phyloP scores from a whole-genome alignment of 495 filamentous ascomycete genomes.

The Penicillium paradoxum region DNA sequence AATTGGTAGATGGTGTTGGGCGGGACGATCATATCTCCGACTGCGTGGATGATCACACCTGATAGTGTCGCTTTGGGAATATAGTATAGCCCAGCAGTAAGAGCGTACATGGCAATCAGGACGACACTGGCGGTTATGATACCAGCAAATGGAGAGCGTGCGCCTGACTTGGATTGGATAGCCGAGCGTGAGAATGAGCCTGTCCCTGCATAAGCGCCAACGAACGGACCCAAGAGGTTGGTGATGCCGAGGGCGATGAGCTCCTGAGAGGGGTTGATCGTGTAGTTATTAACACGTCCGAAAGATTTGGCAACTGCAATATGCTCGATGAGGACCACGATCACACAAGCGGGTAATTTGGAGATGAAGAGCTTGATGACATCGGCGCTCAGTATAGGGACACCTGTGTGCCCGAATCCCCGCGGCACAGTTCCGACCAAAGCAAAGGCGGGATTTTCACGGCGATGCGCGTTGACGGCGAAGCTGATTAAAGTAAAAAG shows the following conservation, averaged over 20 bases:
- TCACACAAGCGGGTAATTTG: slow-evolving; percentile 70
- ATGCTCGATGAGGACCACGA: slow-evolving; percentile 89
- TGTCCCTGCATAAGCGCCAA: slow-evolving; percentile 86
- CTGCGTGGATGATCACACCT: slow-evolving; percentile 93
- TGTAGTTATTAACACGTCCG: slow-evolving; percentile 90
- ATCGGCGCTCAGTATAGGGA: slow-evolving; percentile 55
- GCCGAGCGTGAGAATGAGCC: slow-evolving; percentile 93
- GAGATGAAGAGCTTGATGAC: slow-evolving; percentile 56
- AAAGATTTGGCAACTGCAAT: slow-evolving; percentile 95
- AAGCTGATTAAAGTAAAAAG: slow-evolving; percentile 87
- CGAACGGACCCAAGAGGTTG: slow-evolving; percentile 85
- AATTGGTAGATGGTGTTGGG: slow-evolving; percentile 91
- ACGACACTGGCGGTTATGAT: slow-evolving; percentile 82
- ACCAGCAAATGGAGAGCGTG: slow-evolving; percentile 84
- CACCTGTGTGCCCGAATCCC: slow-evolving; percentile 70
- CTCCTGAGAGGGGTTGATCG: slow-evolving; percentile 90
- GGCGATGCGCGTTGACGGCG: slow-evolving; percentile 59
- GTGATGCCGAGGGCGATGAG: slow-evolving; percentile 88
- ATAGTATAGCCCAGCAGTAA: slow-evolving; percentile 86
- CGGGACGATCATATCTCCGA: slow-evolving; percentile 86
- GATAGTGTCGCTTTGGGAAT: slow-evolving; percentile 80
- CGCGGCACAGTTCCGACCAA: slow-evolving; percentile 70
- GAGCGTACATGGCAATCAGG: slow-evolving; percentile 82
- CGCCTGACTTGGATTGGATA: slow-evolving; percentile 93
- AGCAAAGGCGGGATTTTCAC: slow-evolving; percentile 48